A percentile compares a stretch with the other conserved stretches of the same genome.
Evolutionary conservation across 345 rosid genomes (phyloP).

Genomic region (Pugionium cornutum): DNA sequence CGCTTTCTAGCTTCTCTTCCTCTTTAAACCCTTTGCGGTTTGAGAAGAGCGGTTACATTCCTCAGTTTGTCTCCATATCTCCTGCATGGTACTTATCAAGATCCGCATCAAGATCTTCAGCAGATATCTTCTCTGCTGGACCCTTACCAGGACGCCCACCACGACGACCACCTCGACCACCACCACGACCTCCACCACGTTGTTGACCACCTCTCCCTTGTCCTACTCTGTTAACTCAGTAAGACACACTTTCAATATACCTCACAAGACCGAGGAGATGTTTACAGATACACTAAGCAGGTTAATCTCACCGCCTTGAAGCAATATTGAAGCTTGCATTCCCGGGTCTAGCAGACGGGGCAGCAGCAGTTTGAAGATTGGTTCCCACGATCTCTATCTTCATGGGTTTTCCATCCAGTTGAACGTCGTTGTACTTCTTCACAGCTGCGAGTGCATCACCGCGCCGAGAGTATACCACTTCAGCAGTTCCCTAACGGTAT

Average conservation of each 20-base stretch:
- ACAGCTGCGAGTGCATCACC: conserved; percentile 83
- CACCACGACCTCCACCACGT: conserved; percentile 50
- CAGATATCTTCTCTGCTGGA: conserved; percentile 73
- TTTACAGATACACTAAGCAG: neutral
- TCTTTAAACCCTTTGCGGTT: conserved; percentile 36
- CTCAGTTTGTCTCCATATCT: conserved; percentile 70
- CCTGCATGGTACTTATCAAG: conserved; percentile 81
- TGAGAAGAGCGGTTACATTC: conserved; percentile 4
- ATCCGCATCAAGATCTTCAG: conserved; percentile 96
- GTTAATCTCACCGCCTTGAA: conserved; percentile 54
- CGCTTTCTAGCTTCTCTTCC: conserved; percentile 10
- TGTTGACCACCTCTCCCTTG: conserved; percentile 48
- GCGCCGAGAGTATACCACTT: conserved; percentile 75
- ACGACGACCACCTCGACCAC: conserved; percentile 57
- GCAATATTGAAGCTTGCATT: conserved; percentile 51
- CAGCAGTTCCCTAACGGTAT: conserved; percentile 86
- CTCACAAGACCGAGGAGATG: conserved; percentile 3
- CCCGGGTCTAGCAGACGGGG: conserved; percentile 40
- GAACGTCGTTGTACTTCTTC: conserved; percentile 89
- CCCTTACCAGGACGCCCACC: conserved; percentile 72
- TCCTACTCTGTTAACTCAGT: conserved; percentile 32
- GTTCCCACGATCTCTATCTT: conserved; percentile 89
- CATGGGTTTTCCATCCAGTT: conserved; percentile 96
- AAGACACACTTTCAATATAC: conserved; percentile 25
- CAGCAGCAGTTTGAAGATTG: conserved; percentile 56